Conservation (phyloP, 257 asterid genomes). For the Thymus quinquecostatus region DNA sequence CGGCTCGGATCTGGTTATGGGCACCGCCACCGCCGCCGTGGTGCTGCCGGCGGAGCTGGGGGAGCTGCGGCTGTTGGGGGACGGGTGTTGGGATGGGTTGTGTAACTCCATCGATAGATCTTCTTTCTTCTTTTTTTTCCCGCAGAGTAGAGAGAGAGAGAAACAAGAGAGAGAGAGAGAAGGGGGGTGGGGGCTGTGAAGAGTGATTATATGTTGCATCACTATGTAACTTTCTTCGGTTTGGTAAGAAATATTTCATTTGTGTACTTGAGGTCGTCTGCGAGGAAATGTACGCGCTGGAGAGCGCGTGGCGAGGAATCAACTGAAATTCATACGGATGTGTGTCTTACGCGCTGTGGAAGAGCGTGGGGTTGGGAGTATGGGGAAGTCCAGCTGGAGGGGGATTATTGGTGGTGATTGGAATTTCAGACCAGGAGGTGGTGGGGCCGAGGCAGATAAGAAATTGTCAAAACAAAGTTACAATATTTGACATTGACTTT, state of each 20-base stretch:
- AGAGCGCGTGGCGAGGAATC: constrained; percentile 27
- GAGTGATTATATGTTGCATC: constrained; percentile 28
- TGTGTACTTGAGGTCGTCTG: constrained; percentile 30
- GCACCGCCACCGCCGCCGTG: constrained; percentile 35
- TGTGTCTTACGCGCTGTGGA: neutral
- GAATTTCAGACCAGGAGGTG: constrained; percentile 48
- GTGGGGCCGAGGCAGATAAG: constrained; percentile 34
- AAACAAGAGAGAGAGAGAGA: neutral
- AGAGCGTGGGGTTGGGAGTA: constrained; percentile 20
- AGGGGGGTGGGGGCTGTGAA: neutral
- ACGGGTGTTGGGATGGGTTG: constrained; percentile 33
- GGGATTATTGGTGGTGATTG: constrained; percentile 50
- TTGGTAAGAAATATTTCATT: constrained; percentile 52
- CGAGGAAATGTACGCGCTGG: neutral
- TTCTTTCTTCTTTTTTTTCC: constrained; percentile 1
- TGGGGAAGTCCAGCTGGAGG: constrained; percentile 38
- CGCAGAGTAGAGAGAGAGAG: constrained; percentile 5
- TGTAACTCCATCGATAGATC: constrained; percentile 52
- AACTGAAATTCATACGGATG: neutral
- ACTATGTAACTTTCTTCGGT: constrained; percentile 46
- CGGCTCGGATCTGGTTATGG: constrained; percentile 85
- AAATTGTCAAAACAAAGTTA: constrained; percentile 51
- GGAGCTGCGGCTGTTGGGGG: constrained; percentile 42
- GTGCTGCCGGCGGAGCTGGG: constrained; percentile 44
- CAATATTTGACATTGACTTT: constrained; percentile 58